A percentile compares a stretch with the other conserved stretches of the same genome.
phyloP scores from a whole-genome alignment of 495 filamentous ascomycete species.

The Xanthoparmelia taractica region DNA sequence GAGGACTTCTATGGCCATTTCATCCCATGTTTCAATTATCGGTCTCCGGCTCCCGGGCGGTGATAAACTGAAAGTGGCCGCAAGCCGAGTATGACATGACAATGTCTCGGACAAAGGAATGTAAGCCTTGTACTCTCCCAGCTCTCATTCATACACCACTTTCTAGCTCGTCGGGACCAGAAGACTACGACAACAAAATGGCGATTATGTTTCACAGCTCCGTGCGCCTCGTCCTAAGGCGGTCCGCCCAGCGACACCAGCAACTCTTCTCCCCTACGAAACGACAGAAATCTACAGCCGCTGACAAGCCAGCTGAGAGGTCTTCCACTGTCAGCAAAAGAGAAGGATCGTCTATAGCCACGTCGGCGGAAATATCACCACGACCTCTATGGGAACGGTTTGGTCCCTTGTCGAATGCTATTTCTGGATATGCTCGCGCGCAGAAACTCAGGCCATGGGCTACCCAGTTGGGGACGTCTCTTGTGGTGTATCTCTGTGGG shows the following conservation, averaged over 20 bases:
- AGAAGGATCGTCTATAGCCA: conserved; percentile 2
- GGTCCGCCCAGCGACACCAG: conserved; percentile 10
- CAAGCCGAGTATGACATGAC: too few species aligned
- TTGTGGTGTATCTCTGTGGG: conserved; percentile 71
- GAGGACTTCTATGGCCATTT: too few species aligned
- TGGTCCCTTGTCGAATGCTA: conserved; percentile 49
- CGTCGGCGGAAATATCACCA: neutral
- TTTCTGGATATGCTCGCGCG: conserved; percentile 62
- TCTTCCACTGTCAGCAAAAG: neutral
- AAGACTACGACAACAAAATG: neutral
- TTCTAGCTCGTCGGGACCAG: neutral
- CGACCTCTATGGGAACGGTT: conserved; percentile 14
- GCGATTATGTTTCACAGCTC: conserved; percentile 5
- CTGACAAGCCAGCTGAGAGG: conserved; percentile 10
- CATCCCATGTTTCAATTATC: too few species aligned
- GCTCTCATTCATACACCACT: neutral
- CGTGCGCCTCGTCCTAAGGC: conserved; percentile 4
- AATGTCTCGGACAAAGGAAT: too few species aligned
- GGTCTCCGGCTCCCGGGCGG: too few species aligned
- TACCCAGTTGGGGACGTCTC: conserved; percentile 66
- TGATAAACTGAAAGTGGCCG: too few species aligned
- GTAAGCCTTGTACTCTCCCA: neutral
- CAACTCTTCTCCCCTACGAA: neutral
- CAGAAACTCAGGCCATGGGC: conserved; percentile 63
- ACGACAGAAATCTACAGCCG: conserved; percentile 13